Conservation (phyloP, 768 basidiomycete genomes). For the Russula earlei region DNA sequence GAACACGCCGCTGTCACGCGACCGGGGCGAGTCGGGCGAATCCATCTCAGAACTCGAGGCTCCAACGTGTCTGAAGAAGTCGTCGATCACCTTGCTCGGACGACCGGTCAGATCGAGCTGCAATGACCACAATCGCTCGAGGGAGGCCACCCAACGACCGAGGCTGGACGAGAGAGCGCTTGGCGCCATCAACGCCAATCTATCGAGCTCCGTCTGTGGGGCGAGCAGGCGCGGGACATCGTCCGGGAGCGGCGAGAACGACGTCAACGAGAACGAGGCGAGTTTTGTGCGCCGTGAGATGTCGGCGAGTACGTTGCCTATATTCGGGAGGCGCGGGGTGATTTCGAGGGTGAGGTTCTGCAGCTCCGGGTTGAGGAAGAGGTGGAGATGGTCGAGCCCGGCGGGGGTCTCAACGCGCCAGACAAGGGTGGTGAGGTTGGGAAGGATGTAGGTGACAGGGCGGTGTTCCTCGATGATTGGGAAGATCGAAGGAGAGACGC, state of each 20-base stretch:
- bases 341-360: conserved; percentile 55
- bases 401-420: conserved; percentile 65
- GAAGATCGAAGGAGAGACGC: conserved; percentile 56
- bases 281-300: conserved; percentile 56
- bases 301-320: conserved; percentile 54
- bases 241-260: conserved; percentile 61
- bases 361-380: conserved; percentile 60
- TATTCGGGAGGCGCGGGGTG: conserved; percentile 44
- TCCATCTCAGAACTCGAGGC: conserved; percentile 54
- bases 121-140: conserved; percentile 52
- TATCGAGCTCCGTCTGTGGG: conserved; percentile 51
- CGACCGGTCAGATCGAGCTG: conserved; percentile 66
- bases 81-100: conserved; percentile 61
- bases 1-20: conserved; percentile 70
- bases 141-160: conserved; percentile 64
- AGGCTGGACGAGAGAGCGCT: conserved; percentile 61
- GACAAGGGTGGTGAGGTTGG: conserved; percentile 55
- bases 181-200: conserved; percentile 57
- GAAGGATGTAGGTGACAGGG: conserved; percentile 56
- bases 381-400: conserved; percentile 51
- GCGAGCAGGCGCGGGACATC: conserved; percentile 57
- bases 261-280: conserved; percentile 58
- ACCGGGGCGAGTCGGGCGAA: conserved; percentile 57
- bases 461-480: conserved; percentile 54
- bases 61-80: conserved; percentile 63